Evolutionary conservation across 208 protist genomes (phyloP), one percentile per base, ranked within the genome.

Genomic region (Blastocrithidia nonstop): DNA sequence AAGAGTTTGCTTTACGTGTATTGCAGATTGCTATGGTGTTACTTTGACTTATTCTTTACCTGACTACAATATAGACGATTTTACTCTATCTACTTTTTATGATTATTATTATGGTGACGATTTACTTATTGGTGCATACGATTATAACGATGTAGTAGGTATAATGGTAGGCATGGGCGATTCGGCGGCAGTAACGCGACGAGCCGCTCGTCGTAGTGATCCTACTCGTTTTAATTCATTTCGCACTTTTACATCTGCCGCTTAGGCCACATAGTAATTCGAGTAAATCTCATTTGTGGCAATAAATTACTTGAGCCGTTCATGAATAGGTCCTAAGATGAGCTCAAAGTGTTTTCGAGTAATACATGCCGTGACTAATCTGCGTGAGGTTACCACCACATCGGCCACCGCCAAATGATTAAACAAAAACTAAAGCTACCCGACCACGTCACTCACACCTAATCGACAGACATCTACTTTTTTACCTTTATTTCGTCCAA

Each of bases 351-450:
- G 86, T 16, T 65, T 46, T 27, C 79, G 73, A 37, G 74, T 84
- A 48, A 94, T 81, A 49, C 68, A 68, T 6, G 73, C 79, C 6
- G 79, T 85, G 6, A 50, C 47, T 20, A 84, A 57, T 24, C 48
- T 45, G 24, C 38, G 54, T 19, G 76, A 85, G 4, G 48, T 51
- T 20, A 66, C 86, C 0, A 91, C 45, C n/a, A 94, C 77, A 50
- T 94, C 86, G 7, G 86, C 82, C 0, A 90, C 79, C 9, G 74
- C 63, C 24, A 73, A 60, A 40, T 92, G 76, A 41, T 71, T 57
- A 49, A 90, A 88, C 46, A 94, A 60, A 44, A 94, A 94, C 62
- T 94, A 81, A 6, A 94, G 48, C 56, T 94, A 81, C 22, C 86
- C 86, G n/a, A 92, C 59, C 7, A 88, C 68, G 55, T 88, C 62